Conservation (phyloP, 768 basidiomycete species). For the Russula lepida region DNA sequence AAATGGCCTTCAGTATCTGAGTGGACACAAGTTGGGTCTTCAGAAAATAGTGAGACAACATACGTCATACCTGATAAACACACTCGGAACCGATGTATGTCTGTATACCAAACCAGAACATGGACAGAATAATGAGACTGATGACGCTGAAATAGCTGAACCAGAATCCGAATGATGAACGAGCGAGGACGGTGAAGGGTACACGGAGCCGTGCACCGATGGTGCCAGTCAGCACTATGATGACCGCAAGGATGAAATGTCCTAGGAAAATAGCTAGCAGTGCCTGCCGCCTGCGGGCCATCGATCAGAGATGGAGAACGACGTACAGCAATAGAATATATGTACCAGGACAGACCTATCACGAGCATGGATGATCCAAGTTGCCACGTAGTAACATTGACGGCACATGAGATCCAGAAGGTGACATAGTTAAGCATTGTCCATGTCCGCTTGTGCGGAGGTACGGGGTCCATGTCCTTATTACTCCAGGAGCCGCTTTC, state of each 20-base stretch:
- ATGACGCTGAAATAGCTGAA: constrained; percentile 81
- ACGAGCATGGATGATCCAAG: constrained; percentile 70
- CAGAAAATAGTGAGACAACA: background rate
- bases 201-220: constrained; percentile 70
- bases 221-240: constrained; percentile 71
- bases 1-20: constrained; percentile 70
- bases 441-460: constrained; percentile 55
- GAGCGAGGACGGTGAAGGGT: constrained; percentile 65
- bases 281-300: constrained; percentile 46
- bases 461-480: constrained; percentile 72
- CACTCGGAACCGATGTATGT: constrained; percentile 52
- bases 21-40: background rate
- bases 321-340: background rate
- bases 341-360: constrained; percentile 60
- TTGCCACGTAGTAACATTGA: constrained; percentile 36
- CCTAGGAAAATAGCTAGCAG: constrained; percentile 66
- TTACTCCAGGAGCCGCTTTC: constrained; percentile 56
- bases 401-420: constrained; percentile 40
- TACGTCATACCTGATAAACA: constrained; percentile 46
- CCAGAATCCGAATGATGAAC: constrained; percentile 86
- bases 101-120: constrained; percentile 80
- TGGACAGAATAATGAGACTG: constrained; percentile 61
- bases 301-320: background rate
- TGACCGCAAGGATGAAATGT: constrained; percentile 63
- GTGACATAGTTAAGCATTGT: constrained; percentile 54